Conservation (phyloP, 148 eudicot species). For the Vaccinium myrtillus region DNA sequence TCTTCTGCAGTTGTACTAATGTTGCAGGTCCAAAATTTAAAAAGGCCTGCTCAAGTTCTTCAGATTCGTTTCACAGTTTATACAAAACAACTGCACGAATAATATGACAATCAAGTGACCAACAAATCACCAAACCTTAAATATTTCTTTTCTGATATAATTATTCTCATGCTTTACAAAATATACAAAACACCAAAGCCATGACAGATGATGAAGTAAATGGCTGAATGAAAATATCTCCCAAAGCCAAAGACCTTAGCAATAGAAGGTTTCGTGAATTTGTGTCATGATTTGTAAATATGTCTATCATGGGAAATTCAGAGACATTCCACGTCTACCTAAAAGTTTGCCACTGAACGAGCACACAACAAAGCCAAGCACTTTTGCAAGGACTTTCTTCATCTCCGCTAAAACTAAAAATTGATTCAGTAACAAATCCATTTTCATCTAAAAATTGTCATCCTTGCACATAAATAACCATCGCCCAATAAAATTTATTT, state of each 20-base stretch:
- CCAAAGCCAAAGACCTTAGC: background rate
- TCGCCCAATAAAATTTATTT: background rate
- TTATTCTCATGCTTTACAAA: background rate
- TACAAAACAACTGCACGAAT: background rate
- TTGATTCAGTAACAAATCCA: background rate
- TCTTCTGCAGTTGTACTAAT: background rate
- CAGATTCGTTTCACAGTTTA: background rate
- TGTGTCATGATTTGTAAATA: too few species aligned
- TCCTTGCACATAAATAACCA: background rate
- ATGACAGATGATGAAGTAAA: background rate
- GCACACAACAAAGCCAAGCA: background rate
- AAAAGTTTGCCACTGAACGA: too few species aligned
- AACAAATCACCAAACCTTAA: background rate
- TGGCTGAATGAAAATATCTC: background rate
- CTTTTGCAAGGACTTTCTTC: background rate
- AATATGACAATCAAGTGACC: background rate
- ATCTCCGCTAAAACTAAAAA: background rate
- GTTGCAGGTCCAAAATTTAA: background rate
- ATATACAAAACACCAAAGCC: background rate
- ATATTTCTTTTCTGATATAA: background rate
- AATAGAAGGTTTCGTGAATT: too few species aligned
- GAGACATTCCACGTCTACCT: too few species aligned
- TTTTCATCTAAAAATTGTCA: background rate
- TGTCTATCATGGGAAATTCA: too few species aligned
- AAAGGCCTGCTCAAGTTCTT: background rate